phyloP scores from a whole-genome alignment of 345 rosid species.

The Odontarrhena argentea region DNA sequence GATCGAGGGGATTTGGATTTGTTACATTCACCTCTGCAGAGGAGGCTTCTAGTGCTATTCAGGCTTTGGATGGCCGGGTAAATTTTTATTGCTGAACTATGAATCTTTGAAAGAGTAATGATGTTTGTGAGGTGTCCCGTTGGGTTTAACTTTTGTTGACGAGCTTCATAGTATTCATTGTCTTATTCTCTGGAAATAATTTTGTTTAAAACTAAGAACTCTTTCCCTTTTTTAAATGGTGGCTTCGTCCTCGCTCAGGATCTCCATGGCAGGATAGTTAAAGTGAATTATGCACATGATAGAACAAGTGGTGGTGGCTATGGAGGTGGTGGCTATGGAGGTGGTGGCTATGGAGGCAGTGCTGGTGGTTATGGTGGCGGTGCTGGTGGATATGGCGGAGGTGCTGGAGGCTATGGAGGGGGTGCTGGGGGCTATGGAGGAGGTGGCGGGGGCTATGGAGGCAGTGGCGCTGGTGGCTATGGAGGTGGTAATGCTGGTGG shows the following conservation, averaged over 20 bases:
- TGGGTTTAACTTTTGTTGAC: neutral
- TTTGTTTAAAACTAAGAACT: constrained; percentile 1
- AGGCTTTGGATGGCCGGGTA: constrained; percentile 98
- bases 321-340: constrained; percentile 10
- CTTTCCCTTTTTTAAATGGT: neutral
- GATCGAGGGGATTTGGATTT: constrained; percentile 95
- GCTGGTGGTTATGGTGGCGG: constrained; percentile 34
- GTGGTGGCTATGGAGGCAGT: constrained; percentile 29
- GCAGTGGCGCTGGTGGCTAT: constrained; percentile 15
- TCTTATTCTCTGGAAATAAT: neutral
- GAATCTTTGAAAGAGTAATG: neutral
- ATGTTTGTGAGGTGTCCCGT: neutral
- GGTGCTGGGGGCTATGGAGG: constrained; percentile 32
- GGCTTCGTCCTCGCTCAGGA: constrained; percentile 48
- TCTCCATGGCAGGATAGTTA: constrained; percentile 74
- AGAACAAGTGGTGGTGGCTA: constrained; percentile 51
- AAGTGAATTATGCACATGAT: constrained; percentile 82
- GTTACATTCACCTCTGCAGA: constrained; percentile 64
- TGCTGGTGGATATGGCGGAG: constrained; percentile 44
- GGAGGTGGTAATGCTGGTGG: constrained; percentile 37
- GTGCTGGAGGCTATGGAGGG: constrained; percentile 13
- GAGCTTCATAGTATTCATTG: constrained; percentile 6
- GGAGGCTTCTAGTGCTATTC: constrained; percentile 88
- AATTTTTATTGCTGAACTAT: constrained; percentile 2
- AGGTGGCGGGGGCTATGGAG: neutral